A percentile compares a stretch with the other conserved stretches of the same genome.
phyloP scores from a whole-genome alignment of 495 filamentous ascomycete genomes.

The Echria macrotheca region DNA sequence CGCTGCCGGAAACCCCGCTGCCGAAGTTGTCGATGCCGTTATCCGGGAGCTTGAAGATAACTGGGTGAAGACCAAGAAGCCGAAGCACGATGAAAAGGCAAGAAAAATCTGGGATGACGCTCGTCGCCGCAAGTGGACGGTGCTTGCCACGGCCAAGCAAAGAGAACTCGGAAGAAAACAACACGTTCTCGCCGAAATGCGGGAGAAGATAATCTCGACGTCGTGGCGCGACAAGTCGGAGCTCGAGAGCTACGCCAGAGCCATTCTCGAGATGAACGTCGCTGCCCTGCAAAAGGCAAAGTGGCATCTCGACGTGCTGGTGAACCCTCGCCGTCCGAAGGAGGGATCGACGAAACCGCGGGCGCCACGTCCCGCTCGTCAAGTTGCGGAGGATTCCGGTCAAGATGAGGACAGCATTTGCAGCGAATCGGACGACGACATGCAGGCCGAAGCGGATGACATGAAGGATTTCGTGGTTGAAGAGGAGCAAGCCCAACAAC shows the following conservation, averaged over 20 bases:
- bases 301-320: constrained; percentile 52
- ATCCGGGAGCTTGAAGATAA: constrained; percentile 46
- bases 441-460: constrained; percentile 17
- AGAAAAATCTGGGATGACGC: constrained; percentile 56
- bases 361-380: too few species aligned
- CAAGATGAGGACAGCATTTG: constrained; percentile 25
- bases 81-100: constrained; percentile 49
- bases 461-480: constrained; percentile 39
- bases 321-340: constrained; percentile 41
- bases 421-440: neutral
- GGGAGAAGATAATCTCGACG: too few species aligned
- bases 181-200: too few species aligned
- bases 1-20: too few species aligned
- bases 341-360: neutral
- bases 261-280: constrained; percentile 54
- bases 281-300: constrained; percentile 47
- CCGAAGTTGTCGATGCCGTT: constrained; percentile 46
- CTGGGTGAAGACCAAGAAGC: constrained; percentile 54
- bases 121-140: too few species aligned
- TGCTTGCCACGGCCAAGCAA: constrained; percentile 49
- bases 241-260: constrained; percentile 47
- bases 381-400: constrained; percentile 13
- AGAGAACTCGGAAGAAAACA: too few species aligned
- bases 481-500: constrained; percentile 13
- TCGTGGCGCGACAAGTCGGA: too few species aligned